Percentiles rank a stretch among this genome's conserved stretches.
phyloP scores from a whole-genome alignment of 305 asterid species.

The Lippia alba region DNA sequence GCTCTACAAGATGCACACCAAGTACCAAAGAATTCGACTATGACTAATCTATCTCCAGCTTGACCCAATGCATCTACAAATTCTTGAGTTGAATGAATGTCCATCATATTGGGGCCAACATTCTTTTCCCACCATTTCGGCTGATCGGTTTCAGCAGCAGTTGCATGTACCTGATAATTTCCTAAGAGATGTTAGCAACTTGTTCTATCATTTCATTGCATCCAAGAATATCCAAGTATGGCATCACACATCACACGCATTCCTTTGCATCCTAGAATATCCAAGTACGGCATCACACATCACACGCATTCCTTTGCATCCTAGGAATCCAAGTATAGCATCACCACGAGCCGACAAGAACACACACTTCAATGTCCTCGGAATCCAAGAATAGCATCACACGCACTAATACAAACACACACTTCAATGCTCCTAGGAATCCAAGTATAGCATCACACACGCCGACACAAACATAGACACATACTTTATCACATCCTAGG shows the following conservation, averaged over 20 bases:
- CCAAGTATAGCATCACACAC: neutral
- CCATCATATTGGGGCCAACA: conserved; percentile 66
- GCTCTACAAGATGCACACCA: conserved; percentile 90
- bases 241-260: conserved; percentile 26
- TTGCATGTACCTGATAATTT: conserved; percentile 50
- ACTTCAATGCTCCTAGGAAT: no score
- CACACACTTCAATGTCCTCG: no score
- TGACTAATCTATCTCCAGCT: conserved; percentile 72
- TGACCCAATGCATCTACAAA: conserved; percentile 64
- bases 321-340: no score
- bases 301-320: neutral
- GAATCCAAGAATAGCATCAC: neutral
- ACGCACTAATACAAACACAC: no score
- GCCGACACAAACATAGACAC: neutral
- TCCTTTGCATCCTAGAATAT: neutral
- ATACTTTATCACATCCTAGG: conserved; percentile 3
- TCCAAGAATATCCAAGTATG: neutral
- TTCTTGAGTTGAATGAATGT: conserved; percentile 67
- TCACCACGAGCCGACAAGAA: no score
- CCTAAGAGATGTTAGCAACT: neutral
- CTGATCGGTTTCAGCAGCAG: conserved; percentile 53
- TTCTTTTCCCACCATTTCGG: conserved; percentile 82
- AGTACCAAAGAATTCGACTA: conserved; percentile 69
- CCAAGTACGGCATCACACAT: conserved; percentile 16
- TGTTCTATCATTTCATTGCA: conserved; percentile 9